A percentile compares a stretch with the other conserved stretches of the same genome.
phyloP scores from a whole-genome alignment of 768 basidiomycete genomes.

The Leccinum longicurvipes region DNA sequence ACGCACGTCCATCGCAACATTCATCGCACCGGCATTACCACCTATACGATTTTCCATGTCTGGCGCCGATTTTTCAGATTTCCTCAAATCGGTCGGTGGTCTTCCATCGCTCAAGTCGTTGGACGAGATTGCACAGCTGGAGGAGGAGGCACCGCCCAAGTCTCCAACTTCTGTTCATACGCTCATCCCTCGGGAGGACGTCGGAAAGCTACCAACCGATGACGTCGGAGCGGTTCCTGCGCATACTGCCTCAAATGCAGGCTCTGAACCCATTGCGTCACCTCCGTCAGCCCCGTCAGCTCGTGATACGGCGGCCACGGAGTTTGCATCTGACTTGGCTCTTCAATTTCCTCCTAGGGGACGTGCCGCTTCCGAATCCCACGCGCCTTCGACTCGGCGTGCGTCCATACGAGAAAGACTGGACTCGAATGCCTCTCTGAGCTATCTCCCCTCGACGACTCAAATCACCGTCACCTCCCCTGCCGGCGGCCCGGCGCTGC shows the following conservation, averaged over 20 bases:
- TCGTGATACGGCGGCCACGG: constrained; percentile 7
- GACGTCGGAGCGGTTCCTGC: background rate
- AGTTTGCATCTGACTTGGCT: constrained; percentile 13
- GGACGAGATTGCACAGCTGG: constrained; percentile 43
- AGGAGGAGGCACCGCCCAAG: constrained; percentile 31
- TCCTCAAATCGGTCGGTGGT: constrained; percentile 59
- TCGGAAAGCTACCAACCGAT: background rate
- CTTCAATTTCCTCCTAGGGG: constrained; percentile 14
- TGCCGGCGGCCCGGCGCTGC: constrained; percentile 25
- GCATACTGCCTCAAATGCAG: background rate
- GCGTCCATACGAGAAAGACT: constrained; percentile 19
- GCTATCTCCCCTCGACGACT: constrained; percentile 22
- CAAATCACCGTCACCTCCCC: constrained; percentile 48
- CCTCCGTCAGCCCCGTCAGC: background rate
- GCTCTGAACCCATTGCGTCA: background rate
- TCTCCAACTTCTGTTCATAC: constrained; percentile 22
- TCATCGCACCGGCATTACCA: constrained; percentile 83
- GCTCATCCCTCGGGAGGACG: constrained; percentile 9
- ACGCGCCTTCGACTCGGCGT: constrained; percentile 11
- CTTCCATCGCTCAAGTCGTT: constrained; percentile 45
- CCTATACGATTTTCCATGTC: constrained; percentile 91
- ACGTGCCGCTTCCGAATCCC: constrained; percentile 35
- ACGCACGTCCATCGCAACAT: constrained; percentile 66
- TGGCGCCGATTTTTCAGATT: constrained; percentile 74
- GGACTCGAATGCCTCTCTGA: constrained; percentile 25